Evolutionary conservation across 805 yeast species (phyloP).

Genomic region (Suhomyces tanzawaensis): DNA sequence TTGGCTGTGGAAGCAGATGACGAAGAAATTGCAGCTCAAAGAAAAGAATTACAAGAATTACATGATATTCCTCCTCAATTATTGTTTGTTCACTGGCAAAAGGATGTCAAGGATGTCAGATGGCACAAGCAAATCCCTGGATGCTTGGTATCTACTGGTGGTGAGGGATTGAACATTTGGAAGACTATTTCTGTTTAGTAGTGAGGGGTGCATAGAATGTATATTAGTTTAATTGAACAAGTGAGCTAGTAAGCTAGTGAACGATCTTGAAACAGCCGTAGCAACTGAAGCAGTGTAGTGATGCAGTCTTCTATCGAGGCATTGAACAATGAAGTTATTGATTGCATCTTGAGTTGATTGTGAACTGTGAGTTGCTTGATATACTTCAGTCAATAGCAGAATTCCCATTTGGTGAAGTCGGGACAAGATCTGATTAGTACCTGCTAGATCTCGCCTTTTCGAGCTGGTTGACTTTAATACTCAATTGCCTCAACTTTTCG

Average conservation of each 20-base stretch:
- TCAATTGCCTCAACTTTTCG: conserved; percentile 9
- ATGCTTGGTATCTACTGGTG: conserved; percentile 88
- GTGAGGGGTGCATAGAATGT: not conserved
- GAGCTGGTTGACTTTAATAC: not conserved
- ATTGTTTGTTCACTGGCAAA: conserved; percentile 97
- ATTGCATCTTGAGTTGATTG: too few species aligned
- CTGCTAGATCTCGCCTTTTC: too few species aligned
- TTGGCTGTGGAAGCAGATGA: conserved; percentile 98
- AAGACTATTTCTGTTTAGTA: conserved; percentile 86
- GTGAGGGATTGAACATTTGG: conserved; percentile 93
- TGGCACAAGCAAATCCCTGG: conserved; percentile 99
- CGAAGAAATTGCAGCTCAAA: conserved; percentile 88
- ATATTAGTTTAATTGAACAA: not conserved
- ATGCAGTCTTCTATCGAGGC: too few species aligned
- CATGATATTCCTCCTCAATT: conserved; percentile 93
- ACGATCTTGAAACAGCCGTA: not conserved
- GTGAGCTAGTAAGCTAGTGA: too few species aligned
- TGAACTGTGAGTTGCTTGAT: too few species aligned
- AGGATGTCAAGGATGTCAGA: conserved; percentile 94
- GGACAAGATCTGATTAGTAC: too few species aligned
- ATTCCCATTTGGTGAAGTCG: too few species aligned
- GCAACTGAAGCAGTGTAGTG: not conserved
- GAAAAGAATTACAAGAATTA: conserved; percentile 71
- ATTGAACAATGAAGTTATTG: too few species aligned
- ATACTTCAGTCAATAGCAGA: too few species aligned